phyloP scores from a whole-genome alignment of 345 rosid species.

The Isatis tinctoria region DNA sequence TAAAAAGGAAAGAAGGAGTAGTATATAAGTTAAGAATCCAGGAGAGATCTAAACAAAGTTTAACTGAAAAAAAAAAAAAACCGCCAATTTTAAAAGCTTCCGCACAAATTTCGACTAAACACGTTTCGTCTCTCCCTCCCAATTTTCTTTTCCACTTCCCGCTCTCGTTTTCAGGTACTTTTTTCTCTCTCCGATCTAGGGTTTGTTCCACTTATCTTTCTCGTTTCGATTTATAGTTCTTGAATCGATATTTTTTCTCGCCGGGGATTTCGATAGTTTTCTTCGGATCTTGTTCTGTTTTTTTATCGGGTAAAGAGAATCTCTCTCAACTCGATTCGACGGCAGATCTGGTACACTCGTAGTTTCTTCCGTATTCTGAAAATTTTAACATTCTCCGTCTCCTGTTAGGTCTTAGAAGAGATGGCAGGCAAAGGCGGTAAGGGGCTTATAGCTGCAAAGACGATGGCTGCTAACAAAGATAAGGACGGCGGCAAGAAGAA shows the following conservation, averaged over 20 bases:
- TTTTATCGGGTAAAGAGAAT: not conserved
- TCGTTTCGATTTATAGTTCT: not conserved
- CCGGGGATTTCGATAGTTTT: not conserved
- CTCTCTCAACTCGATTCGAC: not conserved
- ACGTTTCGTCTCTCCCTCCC: not conserved
- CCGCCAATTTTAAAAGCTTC: not conserved
- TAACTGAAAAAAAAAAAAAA: too few species aligned
- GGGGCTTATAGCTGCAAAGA: constrained; percentile 73
- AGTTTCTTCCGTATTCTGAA: not conserved
- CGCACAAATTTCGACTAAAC: not conserved
- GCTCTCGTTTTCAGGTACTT: constrained; percentile 10
- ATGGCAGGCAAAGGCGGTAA: constrained; percentile 98
- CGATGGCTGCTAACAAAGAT: constrained; percentile 78
- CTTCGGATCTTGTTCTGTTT: not conserved
- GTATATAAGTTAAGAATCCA: too few species aligned
- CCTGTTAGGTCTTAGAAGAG: constrained; percentile 1
- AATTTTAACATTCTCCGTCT: not conserved
- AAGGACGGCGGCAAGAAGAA: constrained; percentile 76
- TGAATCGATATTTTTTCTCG: not conserved
- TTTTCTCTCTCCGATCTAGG: not conserved
- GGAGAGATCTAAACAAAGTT: too few species aligned
- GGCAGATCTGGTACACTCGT: not conserved
- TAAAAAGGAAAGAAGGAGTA: too few species aligned
- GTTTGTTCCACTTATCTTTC: too few species aligned
- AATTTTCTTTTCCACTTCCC: not conserved